Percentiles rank a stretch among this genome's conserved stretches.
phyloP scores from a whole-genome alignment of 208 protist species.

The Crithidia bombi region DNA sequence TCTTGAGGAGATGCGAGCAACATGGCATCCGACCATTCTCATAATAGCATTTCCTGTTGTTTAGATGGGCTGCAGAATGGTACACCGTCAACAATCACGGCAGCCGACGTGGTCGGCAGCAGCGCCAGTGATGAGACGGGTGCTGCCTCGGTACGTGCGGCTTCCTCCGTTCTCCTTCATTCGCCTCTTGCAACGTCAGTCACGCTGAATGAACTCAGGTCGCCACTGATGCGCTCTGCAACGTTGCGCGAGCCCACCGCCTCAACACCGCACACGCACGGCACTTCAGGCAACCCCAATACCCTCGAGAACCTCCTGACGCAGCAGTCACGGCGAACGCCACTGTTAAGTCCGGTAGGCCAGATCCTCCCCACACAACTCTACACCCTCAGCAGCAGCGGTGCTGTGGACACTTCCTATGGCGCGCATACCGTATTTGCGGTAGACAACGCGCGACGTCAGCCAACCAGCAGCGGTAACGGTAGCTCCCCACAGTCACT shows the following conservation, averaged over 20 bases:
- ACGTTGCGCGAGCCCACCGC: not conserved
- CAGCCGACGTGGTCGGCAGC: not conserved
- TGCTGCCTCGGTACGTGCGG: not conserved
- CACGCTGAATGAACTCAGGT: slow-evolving; percentile 3
- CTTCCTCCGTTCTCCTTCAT: not conserved
- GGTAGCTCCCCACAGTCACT: too few species aligned
- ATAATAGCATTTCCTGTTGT: not conserved
- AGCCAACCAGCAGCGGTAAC: not conserved
- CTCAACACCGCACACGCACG: not conserved
- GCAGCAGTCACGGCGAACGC: not conserved
- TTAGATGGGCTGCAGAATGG: not conserved
- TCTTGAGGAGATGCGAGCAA: not conserved
- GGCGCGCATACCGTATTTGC: too few species aligned
- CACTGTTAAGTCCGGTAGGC: not conserved
- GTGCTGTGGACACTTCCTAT: not conserved
- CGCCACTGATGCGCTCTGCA: slow-evolving; percentile 1
- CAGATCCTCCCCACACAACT: not conserved
- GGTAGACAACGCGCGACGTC: too few species aligned
- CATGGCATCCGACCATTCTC: not conserved
- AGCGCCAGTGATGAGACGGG: not conserved
- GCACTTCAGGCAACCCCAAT: too few species aligned
- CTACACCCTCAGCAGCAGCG: not conserved
- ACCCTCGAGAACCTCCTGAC: not conserved
- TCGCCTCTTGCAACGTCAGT: not conserved
- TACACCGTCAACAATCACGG: not conserved